A percentile compares a stretch with the other conserved stretches of the same genome.
Evolutionary conservation across 2,329 filamentous ascomycete species (phyloP).

Genomic region (Arthrobotrys iridis): DNA sequence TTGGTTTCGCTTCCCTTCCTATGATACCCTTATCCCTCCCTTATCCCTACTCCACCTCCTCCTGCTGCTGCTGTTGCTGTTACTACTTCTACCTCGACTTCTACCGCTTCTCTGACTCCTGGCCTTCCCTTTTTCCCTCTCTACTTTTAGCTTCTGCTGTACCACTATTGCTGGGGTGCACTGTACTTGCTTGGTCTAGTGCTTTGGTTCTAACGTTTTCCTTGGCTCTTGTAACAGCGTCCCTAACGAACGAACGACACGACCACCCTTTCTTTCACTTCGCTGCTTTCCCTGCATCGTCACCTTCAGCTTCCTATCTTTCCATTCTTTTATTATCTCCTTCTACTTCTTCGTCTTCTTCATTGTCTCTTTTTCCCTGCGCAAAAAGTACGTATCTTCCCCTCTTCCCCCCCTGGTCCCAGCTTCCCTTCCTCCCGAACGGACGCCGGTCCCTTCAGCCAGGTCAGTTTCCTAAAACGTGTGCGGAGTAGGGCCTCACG

Average conservation of each 20-base stretch:
- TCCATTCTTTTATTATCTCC: constrained; percentile 58
- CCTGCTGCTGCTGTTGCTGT: constrained; percentile 55
- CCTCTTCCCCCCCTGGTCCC: neutral
- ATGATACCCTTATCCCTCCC: constrained; percentile 35
- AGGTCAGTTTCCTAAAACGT: constrained; percentile 57
- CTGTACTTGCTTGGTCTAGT: constrained; percentile 52
- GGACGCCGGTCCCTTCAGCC: constrained; percentile 25
- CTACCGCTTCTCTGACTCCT: constrained; percentile 21
- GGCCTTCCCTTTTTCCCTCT: constrained; percentile 46
- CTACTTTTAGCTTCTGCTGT: constrained; percentile 33
- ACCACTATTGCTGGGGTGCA: constrained; percentile 27
- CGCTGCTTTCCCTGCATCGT: constrained; percentile 37
- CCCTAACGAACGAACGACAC: constrained; percentile 53
- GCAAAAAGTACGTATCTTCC: constrained; percentile 19
- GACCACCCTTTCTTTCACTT: constrained; percentile 51
- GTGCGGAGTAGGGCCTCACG: constrained; percentile 54
- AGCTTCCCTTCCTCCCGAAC: constrained; percentile 47
- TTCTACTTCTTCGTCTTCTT: constrained; percentile 56
- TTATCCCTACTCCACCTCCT: constrained; percentile 54
- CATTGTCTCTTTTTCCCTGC: constrained; percentile 20
- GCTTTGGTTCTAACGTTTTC: constrained; percentile 55
- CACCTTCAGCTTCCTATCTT: constrained; percentile 59
- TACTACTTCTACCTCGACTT: too few relatives aligned
- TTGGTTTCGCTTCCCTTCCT: constrained; percentile 26
- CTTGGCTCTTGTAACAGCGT: constrained; percentile 55